These are phyloP conservation scores for Plantago major DNA, from an alignment of 257 asterid genomes.

Conservation along the genomic window DNA sequence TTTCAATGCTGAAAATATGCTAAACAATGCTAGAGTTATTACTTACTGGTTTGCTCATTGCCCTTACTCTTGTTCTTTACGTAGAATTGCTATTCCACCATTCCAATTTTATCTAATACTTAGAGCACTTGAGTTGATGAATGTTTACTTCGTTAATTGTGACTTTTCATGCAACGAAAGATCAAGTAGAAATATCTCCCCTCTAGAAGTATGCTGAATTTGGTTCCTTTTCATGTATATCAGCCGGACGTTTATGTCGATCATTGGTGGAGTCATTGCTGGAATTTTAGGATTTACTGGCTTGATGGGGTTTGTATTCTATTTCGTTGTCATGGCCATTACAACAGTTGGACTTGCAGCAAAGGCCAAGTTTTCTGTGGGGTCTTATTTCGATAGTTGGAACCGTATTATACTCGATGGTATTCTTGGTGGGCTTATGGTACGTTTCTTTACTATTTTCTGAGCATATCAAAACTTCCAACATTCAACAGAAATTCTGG, in stretches of 20 bases:
- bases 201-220: constrained; percentile 16
- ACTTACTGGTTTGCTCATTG: constrained; percentile 51
- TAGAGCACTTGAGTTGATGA: not conserved
- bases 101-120: constrained; percentile 1
- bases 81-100: not conserved
- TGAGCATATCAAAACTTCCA: not conserved
- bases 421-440: constrained; percentile 79
- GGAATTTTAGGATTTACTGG: constrained; percentile 73
- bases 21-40: constrained; percentile 60
- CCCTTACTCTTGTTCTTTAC: not conserved
- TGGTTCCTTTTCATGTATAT: constrained; percentile 12
- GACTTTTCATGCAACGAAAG: not conserved
- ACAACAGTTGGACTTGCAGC: constrained; percentile 78
- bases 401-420: constrained; percentile 70
- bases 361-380: constrained; percentile 72
- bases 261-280: constrained; percentile 83
- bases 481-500: not conserved
- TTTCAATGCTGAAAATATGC: constrained; percentile 69
- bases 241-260: constrained; percentile 94
- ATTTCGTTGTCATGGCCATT: constrained; percentile 74
- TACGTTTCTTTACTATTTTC: constrained; percentile 21
- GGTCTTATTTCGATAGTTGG: constrained; percentile 80
- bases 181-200: not conserved
- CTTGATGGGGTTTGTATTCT: constrained; percentile 68
- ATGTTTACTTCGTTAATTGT: not conserved